phyloP scores from a whole-genome alignment of 2,329 filamentous ascomycete genomes.

The Seiridium unicorne region DNA sequence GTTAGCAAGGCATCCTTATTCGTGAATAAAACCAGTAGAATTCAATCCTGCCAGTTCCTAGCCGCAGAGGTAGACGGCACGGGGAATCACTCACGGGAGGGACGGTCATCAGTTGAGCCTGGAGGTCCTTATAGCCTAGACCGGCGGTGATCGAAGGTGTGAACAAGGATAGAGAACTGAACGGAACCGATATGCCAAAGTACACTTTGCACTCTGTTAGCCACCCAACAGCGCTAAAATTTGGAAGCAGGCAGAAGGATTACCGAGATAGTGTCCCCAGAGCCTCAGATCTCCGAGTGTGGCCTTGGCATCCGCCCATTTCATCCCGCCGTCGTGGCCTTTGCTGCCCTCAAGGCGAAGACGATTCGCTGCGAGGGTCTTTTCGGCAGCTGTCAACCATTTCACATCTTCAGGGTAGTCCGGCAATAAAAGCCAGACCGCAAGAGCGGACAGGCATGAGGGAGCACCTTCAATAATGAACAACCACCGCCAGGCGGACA shows the following conservation, averaged over 20 bases:
- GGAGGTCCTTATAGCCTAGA: slow-evolving; percentile 23
- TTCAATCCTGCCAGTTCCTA: too few species aligned
- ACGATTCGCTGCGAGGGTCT: slow-evolving; percentile 45
- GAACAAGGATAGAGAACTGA: slow-evolving; percentile 33
- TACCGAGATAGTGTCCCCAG: slow-evolving; percentile 59
- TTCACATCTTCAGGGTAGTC: slow-evolving; percentile 63
- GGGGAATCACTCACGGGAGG: slow-evolving; percentile 39
- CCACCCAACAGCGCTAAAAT: slow-evolving; percentile 23
- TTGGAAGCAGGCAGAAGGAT: too few species aligned
- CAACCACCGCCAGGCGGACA: slow-evolving; percentile 71
- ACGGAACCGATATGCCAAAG: slow-evolving; percentile 27
- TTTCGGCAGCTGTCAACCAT: slow-evolving; percentile 59
- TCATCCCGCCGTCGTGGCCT: slow-evolving; percentile 60
- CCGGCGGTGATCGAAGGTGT: slow-evolving; percentile 56
- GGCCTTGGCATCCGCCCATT: slow-evolving; percentile 65
- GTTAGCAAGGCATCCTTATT: neutral
- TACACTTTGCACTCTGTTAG: slow-evolving; percentile 15
- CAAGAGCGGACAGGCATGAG: slow-evolving; percentile 49
- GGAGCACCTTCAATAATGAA: slow-evolving; percentile 42
- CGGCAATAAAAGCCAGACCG: slow-evolving; percentile 58
- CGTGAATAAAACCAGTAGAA: too few species aligned
- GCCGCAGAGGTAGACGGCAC: too few species aligned
- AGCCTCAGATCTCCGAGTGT: slow-evolving; percentile 64
- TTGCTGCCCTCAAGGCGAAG: slow-evolving; percentile 44
- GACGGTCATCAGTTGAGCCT: slow-evolving; percentile 64